Conservation (phyloP, 768 basidiomycete genomes). For the Termitomyces sp. region DNA sequence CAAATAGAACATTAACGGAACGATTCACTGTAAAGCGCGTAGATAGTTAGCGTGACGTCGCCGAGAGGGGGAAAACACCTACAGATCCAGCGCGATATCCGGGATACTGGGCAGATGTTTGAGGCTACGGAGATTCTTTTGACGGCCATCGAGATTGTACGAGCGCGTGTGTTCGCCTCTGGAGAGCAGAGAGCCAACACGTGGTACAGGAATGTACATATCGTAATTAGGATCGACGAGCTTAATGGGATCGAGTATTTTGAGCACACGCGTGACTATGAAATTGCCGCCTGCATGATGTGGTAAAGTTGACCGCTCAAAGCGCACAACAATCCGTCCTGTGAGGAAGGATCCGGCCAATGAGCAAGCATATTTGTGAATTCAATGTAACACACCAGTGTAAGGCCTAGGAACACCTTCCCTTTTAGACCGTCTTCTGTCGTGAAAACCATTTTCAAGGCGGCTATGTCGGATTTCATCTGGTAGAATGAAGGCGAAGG, state of each 20-base stretch:
- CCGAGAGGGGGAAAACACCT: background rate
- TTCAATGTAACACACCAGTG: background rate
- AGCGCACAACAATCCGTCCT: constrained; percentile 15
- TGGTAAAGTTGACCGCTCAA: constrained; percentile 17
- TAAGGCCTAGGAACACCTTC: background rate
- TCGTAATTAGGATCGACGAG: constrained; percentile 16
- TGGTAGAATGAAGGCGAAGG: too few species aligned
- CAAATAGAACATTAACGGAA: too few species aligned
- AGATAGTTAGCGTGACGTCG: too few species aligned
- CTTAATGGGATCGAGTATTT: constrained; percentile 14
- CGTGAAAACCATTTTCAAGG: too few species aligned
- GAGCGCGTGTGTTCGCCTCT: background rate
- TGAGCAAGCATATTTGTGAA: background rate
- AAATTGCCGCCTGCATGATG: constrained; percentile 27
- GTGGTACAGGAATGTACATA: background rate
- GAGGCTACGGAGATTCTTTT: background rate
- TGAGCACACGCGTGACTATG: constrained; percentile 30
- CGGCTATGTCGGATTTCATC: too few species aligned
- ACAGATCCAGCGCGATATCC: background rate
- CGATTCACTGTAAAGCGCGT: too few species aligned
- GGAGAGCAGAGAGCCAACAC: background rate
- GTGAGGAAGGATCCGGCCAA: background rate
- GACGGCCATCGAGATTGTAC: background rate
- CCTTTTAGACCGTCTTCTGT: too few species aligned
- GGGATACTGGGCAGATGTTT: background rate